These are phyloP conservation scores for Prunella vulgaris DNA, from an alignment of 257 asterid species.

Conservation along the genomic window DNA sequence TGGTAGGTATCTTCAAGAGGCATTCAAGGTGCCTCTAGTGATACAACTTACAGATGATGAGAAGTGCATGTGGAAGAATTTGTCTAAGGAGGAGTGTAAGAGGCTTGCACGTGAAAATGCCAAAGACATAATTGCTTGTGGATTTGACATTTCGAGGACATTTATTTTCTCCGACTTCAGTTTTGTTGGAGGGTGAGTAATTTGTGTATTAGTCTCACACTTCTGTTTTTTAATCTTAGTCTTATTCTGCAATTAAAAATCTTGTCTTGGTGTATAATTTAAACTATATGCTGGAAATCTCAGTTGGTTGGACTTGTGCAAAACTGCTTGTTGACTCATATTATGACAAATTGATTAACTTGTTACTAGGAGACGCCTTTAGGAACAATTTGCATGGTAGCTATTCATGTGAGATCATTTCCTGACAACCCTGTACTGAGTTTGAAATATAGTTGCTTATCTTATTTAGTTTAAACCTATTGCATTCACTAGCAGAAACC, in stretches of 20 bases:
- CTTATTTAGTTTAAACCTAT: background rate
- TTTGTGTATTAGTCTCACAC: background rate
- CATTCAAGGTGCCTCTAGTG: constrained; percentile 91
- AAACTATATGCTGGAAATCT: too few species aligned
- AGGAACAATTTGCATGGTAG: background rate
- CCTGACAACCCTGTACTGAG: background rate
- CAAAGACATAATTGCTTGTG: constrained; percentile 97
- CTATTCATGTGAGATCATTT: background rate
- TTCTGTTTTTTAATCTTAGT: background rate
- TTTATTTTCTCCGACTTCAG: constrained; percentile 86
- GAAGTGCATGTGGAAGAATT: constrained; percentile 94
- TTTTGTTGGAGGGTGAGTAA: constrained; percentile 84
- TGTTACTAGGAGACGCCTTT: background rate
- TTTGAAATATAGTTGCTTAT: background rate
- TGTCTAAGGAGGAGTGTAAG: constrained; percentile 84
- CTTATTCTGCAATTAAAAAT: background rate
- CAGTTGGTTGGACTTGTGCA: background rate
- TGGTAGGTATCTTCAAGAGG: constrained; percentile 84
- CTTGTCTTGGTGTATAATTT: background rate
- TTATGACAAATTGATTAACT: background rate
- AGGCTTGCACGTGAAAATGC: constrained; percentile 99
- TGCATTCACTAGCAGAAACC: too few species aligned
- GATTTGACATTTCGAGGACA: constrained; percentile 83
- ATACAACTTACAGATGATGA: constrained; percentile 94
- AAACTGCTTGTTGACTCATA: background rate